Conservation (phyloP, 345 rosid species). For the Euphorbia tirucalli region DNA sequence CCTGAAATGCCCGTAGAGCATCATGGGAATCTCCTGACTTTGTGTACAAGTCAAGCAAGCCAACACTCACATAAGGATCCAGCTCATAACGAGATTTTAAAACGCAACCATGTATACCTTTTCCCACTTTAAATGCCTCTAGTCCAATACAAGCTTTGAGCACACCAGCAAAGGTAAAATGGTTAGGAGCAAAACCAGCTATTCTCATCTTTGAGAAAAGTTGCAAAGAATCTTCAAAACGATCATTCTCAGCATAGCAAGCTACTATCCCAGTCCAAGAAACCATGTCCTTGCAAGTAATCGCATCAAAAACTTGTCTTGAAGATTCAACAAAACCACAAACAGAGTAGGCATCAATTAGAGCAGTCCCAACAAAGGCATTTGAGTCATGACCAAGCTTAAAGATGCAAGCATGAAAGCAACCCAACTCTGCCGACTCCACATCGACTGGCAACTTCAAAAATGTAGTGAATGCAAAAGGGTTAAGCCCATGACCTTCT, state of each 20-base stretch:
- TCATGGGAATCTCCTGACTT: conserved; percentile 39
- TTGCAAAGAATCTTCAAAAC: conserved; percentile 49
- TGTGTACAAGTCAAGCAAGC: conserved; percentile 71
- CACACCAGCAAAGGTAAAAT: conserved; percentile 49
- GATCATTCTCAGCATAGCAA: conserved; percentile 67
- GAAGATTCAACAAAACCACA: conserved; percentile 51
- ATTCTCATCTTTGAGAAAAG: conserved; percentile 55
- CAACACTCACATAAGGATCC: conserved; percentile 57
- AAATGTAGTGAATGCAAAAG: conserved; percentile 64
- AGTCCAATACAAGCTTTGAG: conserved; percentile 74
- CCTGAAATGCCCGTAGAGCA: conserved; percentile 59
- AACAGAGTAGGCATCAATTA: conserved; percentile 65
- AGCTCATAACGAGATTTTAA: conserved; percentile 55
- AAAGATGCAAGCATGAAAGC: conserved; percentile 57
- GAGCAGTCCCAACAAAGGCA: conserved; percentile 77
- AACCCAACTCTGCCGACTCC: conserved; percentile 47
- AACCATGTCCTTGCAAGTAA: conserved; percentile 66
- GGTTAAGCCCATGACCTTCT: conserved; percentile 78
- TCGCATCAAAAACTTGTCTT: conserved; percentile 60
- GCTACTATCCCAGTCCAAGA: conserved; percentile 78
- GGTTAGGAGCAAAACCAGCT: conserved; percentile 43
- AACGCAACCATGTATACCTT: conserved; percentile 61
- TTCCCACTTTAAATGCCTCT: conserved; percentile 44
- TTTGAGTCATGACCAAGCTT: conserved; percentile 68
- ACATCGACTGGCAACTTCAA: conserved; percentile 53